Percentiles rank a stretch among this genome's conserved stretches.
Evolutionary conservation across 768 basidiomycete genomes (phyloP).

Genomic region (Sutorius australiensis): DNA sequence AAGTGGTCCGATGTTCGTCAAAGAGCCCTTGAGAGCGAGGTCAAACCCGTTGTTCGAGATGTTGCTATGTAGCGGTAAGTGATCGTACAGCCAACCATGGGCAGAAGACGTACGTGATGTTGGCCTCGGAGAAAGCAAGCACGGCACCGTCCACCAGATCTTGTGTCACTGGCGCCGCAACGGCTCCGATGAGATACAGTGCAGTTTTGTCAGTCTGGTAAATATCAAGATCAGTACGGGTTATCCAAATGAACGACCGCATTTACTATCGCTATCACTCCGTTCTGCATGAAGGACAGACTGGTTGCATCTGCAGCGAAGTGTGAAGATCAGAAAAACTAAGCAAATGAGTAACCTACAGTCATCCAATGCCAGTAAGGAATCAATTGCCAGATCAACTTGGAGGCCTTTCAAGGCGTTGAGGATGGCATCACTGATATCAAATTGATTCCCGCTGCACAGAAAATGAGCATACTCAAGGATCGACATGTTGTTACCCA

Average conservation of each 20-base stretch:
- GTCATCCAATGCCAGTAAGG: slow-evolving; percentile 58
- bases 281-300: slow-evolving; percentile 53
- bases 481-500: slow-evolving; percentile 17
- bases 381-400: slow-evolving; percentile 55
- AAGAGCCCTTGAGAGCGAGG: slow-evolving; percentile 53
- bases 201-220: slow-evolving; percentile 57
- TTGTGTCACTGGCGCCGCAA: slow-evolving; percentile 64
- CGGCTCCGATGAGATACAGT: slow-evolving; percentile 66
- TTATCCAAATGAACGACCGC: background rate
- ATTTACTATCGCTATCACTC: slow-evolving; percentile 52
- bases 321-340: background rate
- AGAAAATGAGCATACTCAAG: slow-evolving; percentile 5
- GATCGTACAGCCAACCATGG: slow-evolving; percentile 36
- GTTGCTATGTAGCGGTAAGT: slow-evolving; percentile 49
- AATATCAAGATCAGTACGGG: slow-evolving; percentile 1
- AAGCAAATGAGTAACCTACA: slow-evolving; percentile 39
- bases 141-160: slow-evolving; percentile 55
- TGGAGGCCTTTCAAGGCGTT: slow-evolving; percentile 56
- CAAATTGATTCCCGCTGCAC: slow-evolving; percentile 61
- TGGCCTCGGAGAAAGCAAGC: slow-evolving; percentile 53
- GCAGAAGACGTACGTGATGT: slow-evolving; percentile 45
- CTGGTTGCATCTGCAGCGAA: slow-evolving; percentile 45
- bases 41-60: slow-evolving; percentile 61
- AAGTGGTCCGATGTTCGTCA: slow-evolving; percentile 62
- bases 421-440: slow-evolving; percentile 57